phyloP scores from a whole-genome alignment of 2,329 filamentous ascomycete genomes.

The Ceratocystis variospora region DNA sequence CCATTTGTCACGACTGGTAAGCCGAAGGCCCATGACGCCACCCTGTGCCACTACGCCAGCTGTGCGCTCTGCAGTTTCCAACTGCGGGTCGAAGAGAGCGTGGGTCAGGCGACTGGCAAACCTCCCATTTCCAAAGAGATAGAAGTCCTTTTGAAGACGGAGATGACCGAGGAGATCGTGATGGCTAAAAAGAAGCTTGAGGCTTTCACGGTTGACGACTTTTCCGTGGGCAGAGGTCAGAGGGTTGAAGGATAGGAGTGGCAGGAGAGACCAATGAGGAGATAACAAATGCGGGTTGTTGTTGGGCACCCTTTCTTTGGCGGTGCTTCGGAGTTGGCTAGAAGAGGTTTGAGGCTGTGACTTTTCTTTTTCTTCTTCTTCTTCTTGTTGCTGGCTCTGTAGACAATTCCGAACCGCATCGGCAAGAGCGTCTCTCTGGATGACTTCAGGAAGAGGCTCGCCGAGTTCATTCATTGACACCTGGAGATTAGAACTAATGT shows the following conservation, averaged over 20 bases:
- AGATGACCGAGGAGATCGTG: conserved; percentile 63
- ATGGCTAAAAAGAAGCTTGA: conserved; percentile 59
- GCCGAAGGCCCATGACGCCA: conserved; percentile 63
- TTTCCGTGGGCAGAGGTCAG: conserved; percentile 60
- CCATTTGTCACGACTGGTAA: conserved; percentile 74
- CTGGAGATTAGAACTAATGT: conserved; percentile 36
- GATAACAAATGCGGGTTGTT: conserved; percentile 25
- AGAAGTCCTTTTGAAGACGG: conserved; percentile 61
- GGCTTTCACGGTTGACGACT: conserved; percentile 62
- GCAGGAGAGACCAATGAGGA: conserved; percentile 46
- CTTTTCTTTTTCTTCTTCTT: background rate
- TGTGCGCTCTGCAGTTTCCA: conserved; percentile 61
- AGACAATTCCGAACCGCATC: conserved; percentile 25
- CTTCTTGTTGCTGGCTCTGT: background rate
- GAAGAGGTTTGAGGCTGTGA: background rate
- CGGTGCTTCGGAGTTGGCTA: background rate
- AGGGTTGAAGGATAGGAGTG: conserved; percentile 62
- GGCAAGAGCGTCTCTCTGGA: conserved; percentile 20
- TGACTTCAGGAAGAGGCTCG: conserved; percentile 24
- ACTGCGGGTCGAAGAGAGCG: conserved; percentile 70
- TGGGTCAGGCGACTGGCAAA: conserved; percentile 70
- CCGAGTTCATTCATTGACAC: conserved; percentile 37
- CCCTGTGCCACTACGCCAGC: conserved; percentile 49
- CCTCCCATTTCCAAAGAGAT: conserved; percentile 70
- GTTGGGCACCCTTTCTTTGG: conserved; percentile 20